These are phyloP conservation scores for Digitaria exilis DNA, from an alignment of 202 grass and related monocot genomes.

Conservation along the genomic window DNA sequence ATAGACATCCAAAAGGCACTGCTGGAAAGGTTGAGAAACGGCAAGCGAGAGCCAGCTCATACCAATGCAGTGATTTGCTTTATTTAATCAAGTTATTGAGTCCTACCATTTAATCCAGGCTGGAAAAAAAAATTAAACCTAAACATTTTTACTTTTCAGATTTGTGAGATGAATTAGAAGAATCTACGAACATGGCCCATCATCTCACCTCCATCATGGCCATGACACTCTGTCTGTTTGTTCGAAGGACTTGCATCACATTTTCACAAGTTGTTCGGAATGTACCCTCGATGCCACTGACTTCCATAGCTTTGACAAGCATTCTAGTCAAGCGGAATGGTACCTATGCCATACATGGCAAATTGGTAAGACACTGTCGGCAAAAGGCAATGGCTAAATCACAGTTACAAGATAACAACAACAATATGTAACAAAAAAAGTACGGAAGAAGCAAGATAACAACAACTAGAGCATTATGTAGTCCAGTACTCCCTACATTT, in stretches of 20 bases:
- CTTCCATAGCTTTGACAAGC: constrained; percentile 99
- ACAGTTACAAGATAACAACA: constrained; percentile 2
- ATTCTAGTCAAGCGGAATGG: constrained; percentile 98
- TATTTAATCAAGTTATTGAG: too few species aligned
- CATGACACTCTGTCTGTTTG: constrained; percentile 98
- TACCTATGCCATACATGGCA: constrained; percentile 56
- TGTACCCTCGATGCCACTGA: constrained; percentile 96
- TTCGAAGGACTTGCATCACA: constrained; percentile 98
- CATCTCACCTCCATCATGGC: constrained; percentile 98
- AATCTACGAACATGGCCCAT: background rate
- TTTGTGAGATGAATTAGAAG: background rate
- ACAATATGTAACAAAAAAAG: background rate
- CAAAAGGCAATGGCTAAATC: constrained; percentile 22
- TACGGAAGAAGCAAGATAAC: background rate
- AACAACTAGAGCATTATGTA: constrained; percentile 3
- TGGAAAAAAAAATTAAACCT: too few species aligned
- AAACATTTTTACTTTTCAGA: too few species aligned
- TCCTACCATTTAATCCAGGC: too few species aligned
- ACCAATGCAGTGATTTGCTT: too few species aligned
- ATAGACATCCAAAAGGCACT: background rate
- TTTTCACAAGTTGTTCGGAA: constrained; percentile 99
- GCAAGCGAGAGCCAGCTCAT: too few species aligned
- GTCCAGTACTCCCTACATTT: constrained; percentile 5
- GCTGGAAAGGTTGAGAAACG: too few species aligned
- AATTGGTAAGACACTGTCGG: background rate